Evolutionary conservation across 352 stramenopile species (phyloP), one percentile per base, ranked within the genome.

Genomic region (Phytophthora brassicae): DNA sequence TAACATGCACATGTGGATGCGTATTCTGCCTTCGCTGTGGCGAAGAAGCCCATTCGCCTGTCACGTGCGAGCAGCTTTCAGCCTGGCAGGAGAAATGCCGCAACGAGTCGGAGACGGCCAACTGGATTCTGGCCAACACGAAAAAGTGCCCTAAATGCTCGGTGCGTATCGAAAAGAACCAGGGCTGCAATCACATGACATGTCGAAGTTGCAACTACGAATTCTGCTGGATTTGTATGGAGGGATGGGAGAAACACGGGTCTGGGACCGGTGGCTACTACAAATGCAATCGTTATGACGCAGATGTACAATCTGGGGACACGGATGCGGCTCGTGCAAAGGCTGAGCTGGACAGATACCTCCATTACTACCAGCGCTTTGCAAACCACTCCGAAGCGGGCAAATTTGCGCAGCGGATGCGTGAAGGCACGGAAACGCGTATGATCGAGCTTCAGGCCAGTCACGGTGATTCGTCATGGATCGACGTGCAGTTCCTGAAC

Each of bases 131-230:
- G 9, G 97, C 97, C 29, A 99, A 99, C 81, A 99, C 97, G 31
- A 99, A 99, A 81, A 97, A 97, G 55, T 99, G 98, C 77, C 98
- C 98, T 11, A 99, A 99, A 75, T 99, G 98, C 77, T 86, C 85
- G 19, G 97, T 96, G 60, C 91, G 97, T 49, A 99, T 99, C 72
- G 97, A 99, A 77, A 99, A 99, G 79, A 99, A 99, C 75, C 96
- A 99, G 64, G 98, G 98, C 20, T 99, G 97, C 80, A 99, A 99
- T 77, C 97, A 99, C 86, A 99, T 99, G 94, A 98, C 89, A 20
- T 99, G 97, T 71, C 84, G 83, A 65, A 92, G 83, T 60, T 95
- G 86, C 64, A 85, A 70, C 35, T 90, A 96, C 73, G 96, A 99
- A 65, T 99, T 99, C 71, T 99, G 98, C 75, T 99, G 98, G 80